Evolutionary conservation across 495 filamentous ascomycete species (phyloP), one percentile per base, ranked within the genome.

Genomic region (Podospora conica): DNA sequence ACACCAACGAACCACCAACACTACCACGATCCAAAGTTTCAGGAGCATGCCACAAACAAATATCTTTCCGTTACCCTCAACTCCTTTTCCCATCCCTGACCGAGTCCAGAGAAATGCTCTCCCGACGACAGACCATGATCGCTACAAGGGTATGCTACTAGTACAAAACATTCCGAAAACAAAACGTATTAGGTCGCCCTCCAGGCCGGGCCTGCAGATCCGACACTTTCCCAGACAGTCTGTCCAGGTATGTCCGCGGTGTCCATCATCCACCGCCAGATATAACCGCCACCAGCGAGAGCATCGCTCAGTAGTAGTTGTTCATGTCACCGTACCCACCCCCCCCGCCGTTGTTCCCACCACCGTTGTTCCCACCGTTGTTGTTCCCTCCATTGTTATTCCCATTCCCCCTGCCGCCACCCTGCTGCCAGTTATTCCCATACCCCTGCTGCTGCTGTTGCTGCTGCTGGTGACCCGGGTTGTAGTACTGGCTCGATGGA

Each of bases 401-500:
- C 31, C 64, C 62, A 25, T 22, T 58, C 48, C 54, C 40, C 25
- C 55, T 57, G 25, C 31, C 31, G 3, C 48, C 54, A 12, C 40
- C 40, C 3, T 48, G 40, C 40, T 48, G 40, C 40, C 40, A 48
- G 40, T 48, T 48, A 7, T 53, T 60, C 24, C 68, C 55, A 59
- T 48, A 56, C 53, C 66, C 61, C 56, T 70, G 64, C 27, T 62
- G 54, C 55, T 55, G 70, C 33, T 70, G 75, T 25, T 67, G 68
- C 60, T 71, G 74, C 48, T 71, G 68, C 53, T 57, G 64, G 18
- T 65, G 67, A 22, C n/a, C n/a, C n/a, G n/a, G n/a, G n/a, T 61
- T 23, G 21, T 70, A 58, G 6, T 68, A 69, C 28, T 70, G 69
- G 21, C 28, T 54, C 11, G 58, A 33, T 9, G 65, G 67, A 1